Evolutionary conservation across 176 grass and related monocot genomes (phyloP).

Genomic region (Avena sativa): DNA sequence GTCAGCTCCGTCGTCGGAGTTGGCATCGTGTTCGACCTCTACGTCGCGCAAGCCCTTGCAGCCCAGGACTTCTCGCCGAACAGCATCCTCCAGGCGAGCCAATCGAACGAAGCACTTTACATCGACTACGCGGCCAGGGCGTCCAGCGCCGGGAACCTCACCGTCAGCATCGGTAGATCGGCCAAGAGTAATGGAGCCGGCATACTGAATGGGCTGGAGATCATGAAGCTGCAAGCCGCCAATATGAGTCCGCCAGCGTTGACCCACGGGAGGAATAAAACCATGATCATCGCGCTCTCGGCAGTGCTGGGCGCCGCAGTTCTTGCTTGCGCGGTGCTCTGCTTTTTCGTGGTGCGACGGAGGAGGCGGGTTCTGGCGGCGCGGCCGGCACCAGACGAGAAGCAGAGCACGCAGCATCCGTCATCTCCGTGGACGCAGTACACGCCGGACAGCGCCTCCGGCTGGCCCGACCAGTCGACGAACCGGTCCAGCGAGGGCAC

Average conservation of each 20-base stretch:
- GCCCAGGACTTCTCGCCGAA: no score
- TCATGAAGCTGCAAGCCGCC: constrained; percentile 54
- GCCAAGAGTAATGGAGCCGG: neutral
- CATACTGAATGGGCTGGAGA: constrained; percentile 82
- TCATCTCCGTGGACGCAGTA: constrained; percentile 53
- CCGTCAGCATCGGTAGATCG: constrained; percentile 49
- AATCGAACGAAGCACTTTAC: constrained; percentile 43
- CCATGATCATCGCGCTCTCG: constrained; percentile 23
- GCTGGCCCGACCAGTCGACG: constrained; percentile 50
- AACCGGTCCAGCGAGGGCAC: constrained; percentile 41
- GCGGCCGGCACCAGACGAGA: constrained; percentile 39
- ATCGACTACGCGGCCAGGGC: constrained; percentile 41
- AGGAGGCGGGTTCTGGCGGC: constrained; percentile 23
- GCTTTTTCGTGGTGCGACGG: constrained; percentile 12
- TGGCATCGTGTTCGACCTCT: constrained; percentile 53
- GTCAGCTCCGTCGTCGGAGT: neutral
- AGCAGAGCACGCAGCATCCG: constrained; percentile 39
- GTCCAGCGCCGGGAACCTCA: constrained; percentile 42
- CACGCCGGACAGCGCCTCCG: neutral
- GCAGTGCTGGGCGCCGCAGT: constrained; percentile 43
- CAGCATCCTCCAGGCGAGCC: neutral
- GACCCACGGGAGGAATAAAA: neutral
- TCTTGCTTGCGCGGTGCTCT: constrained; percentile 15
- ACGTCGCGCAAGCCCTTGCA: constrained; percentile 38
- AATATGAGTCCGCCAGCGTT: neutral